These are phyloP conservation scores for Baorangia bicolor DNA, from an alignment of 768 basidiomycete species.

Conservation along the genomic window DNA sequence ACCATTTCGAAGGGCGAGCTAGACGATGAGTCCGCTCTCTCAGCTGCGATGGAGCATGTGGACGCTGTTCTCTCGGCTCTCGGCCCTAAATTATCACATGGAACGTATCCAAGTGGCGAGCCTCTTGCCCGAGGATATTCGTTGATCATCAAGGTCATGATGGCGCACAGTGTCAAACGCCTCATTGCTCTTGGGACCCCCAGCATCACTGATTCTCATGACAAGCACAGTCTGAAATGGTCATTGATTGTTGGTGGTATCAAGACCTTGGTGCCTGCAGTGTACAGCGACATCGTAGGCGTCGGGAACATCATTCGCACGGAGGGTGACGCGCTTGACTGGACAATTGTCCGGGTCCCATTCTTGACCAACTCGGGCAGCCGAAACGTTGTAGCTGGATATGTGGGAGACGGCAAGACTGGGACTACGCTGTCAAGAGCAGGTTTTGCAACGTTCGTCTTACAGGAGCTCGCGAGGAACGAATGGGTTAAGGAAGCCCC, in stretches of 20 bases:
- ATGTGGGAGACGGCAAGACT: slow-evolving; percentile 62
- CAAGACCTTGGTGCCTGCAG: slow-evolving; percentile 45
- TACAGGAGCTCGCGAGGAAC: slow-evolving; percentile 54
- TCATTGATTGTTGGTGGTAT: slow-evolving; percentile 38
- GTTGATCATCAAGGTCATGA: slow-evolving; percentile 56
- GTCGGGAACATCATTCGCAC: slow-evolving; percentile 56
- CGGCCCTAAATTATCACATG: slow-evolving; percentile 48
- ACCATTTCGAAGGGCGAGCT: slow-evolving; percentile 56
- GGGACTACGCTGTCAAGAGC: slow-evolving; percentile 50
- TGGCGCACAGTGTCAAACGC: slow-evolving; percentile 48
- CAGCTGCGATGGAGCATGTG: slow-evolving; percentile 53
- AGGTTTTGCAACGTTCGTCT: slow-evolving; percentile 60
- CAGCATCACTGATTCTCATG: slow-evolving; percentile 59
- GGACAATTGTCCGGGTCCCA: slow-evolving; percentile 72
- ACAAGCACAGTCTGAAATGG: slow-evolving; percentile 48
- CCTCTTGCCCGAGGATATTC: slow-evolving; percentile 65
- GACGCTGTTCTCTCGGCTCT: slow-evolving; percentile 67
- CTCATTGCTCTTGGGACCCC: slow-evolving; percentile 67
- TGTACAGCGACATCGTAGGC: slow-evolving; percentile 69
- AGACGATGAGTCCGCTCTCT: slow-evolving; percentile 48
- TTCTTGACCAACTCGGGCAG: slow-evolving; percentile 50
- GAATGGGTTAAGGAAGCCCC: slow-evolving; percentile 55
- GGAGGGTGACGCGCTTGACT: slow-evolving; percentile 52
- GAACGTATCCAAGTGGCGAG: slow-evolving; percentile 42
- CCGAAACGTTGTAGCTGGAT: slow-evolving; percentile 55